phyloP scores from a whole-genome alignment of 495 filamentous ascomycete genomes.

The Peziza echinospora region DNA sequence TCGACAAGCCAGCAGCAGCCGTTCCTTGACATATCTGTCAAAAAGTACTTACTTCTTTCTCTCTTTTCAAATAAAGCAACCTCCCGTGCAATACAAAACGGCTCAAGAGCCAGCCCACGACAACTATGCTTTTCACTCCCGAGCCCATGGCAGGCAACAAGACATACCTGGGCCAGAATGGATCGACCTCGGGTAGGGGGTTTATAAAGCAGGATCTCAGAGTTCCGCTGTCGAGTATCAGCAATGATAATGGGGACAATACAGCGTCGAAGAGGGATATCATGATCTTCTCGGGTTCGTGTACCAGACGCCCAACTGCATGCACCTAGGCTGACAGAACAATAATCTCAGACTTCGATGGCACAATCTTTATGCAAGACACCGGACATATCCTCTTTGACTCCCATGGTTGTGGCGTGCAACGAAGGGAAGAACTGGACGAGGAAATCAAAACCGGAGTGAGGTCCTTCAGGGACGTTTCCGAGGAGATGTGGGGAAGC shows the following conservation, averaged over 20 bases:
- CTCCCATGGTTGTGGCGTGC: conserved; percentile 38
- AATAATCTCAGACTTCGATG: conserved; percentile 67
- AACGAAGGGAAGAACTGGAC: conserved; percentile 36
- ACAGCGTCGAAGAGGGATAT: conserved; percentile 17
- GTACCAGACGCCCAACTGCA: neutral
- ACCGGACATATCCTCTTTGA: conserved; percentile 57
- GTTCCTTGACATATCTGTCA: no score
- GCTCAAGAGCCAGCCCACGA: no score
- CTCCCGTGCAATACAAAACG: no score
- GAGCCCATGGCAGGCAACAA: conserved; percentile 6
- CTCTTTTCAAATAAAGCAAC: no score
- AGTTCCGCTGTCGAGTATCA: conserved; percentile 11
- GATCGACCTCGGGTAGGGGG: conserved; percentile 11
- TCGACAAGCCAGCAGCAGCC: no score
- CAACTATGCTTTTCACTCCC: conserved; percentile 8
- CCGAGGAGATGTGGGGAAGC: conserved; percentile 57
- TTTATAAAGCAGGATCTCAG: conserved; percentile 18
- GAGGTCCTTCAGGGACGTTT: conserved; percentile 50
- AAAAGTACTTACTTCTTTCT: no score
- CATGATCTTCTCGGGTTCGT: conserved; percentile 17
- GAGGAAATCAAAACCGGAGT: conserved; percentile 45
- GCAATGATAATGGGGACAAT: conserved; percentile 9
- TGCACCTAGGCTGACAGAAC: neutral
- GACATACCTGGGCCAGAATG: neutral
- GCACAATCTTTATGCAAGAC: conserved; percentile 62